Evolutionary conservation across 148 eudicot genomes (phyloP), one percentile per base, ranked within the genome.

Genomic region (Polygonum maritimum): DNA sequence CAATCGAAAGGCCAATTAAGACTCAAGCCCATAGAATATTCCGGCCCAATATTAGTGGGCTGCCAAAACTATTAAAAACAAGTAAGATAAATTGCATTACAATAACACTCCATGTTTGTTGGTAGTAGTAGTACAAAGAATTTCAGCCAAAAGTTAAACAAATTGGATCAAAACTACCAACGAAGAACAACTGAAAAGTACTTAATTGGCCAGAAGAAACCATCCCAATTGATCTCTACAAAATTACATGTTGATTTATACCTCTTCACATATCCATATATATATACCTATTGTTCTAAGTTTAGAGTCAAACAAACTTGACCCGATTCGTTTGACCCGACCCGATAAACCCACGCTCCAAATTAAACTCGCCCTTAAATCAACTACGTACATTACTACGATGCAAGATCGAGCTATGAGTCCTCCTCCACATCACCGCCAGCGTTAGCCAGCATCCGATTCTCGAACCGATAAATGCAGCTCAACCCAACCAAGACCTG

Each of bases 401-500:
- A 26, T 26, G 31, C 31, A 26, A 26, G 31, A 26, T 26, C 31
- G 31, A 26, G 31, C 54, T 16, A 13, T 16, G 18, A 49, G 18
- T 49, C 14, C n/a, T 11, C 69, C 31, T 62, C 69, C 39, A 12
- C 38, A 16, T 62, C 16, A 10, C 38, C 36, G 69, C 31, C 38
- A 7, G 14, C 38, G 67, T 58, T 58, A 11, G 6, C 35, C 13
- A 57, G 12, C 62, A 55, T 72, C 5, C 88, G 86, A 78, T 85
- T 82, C 77, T 88, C 92, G 22, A 69, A 86, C 78, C 81, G 49
- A 69, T 72, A 87, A 63, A 88, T 80, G 74, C 83, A 88, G 78
- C 90, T 90, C 74, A 90, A 31, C 26, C 92, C 92, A 63, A 88
- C 92, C 62, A 90, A 78, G 1, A 90, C 88, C 80, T 88, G 90